Evolutionary conservation across 306 rosid genomes (phyloP), one percentile per base, ranked within the genome.

Genomic region (Fagus crenata): DNA sequence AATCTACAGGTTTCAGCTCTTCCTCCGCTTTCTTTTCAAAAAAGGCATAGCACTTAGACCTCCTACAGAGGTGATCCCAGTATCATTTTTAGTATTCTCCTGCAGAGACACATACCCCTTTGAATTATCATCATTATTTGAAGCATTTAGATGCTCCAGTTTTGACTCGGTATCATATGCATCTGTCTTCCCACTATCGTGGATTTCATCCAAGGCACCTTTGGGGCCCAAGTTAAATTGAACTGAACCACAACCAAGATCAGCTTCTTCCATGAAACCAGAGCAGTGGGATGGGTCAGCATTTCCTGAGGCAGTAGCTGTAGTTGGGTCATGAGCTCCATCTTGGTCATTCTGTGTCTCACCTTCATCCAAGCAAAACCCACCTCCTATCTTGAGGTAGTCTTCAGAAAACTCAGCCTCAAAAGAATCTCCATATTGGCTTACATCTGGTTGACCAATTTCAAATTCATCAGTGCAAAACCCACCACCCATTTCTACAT

Each of bases 11-110:
- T 63, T 72, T 86, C 77, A 92, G 74, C 78, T 73, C 86, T 82
- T 90, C 83, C 87, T 77, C 49, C 83, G 84, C 72, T 85, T 89
- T 71, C 75, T 94, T 83, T 82, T 92, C 76, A 92, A 75, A 76
- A 80, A 83, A n/a, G 98, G 96, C 88, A 94, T 92, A 37, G 92
- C 90, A 9, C 86, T 84, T 37, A 94, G 82, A 75, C 85, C 88
- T 49, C 79, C 84, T 0, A 37, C 64, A 12, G 85, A 76, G 59
- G 77, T 67, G 53, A 36, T 69, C 32, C 67, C 82, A 78, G 58
- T 55, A 74, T 53, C 32, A 43, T 75, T 84, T 18, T 40, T 63
- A 33, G 68, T 69, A 69, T 83, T 78, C 80, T 83, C 87, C 61
- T 41, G 81, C 72, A 33, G 56, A 18, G 36, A 67, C 73, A n/a